These are phyloP conservation scores for Spergularia bocconei DNA, from an alignment of 148 eudicot species.

Conservation along the genomic window DNA sequence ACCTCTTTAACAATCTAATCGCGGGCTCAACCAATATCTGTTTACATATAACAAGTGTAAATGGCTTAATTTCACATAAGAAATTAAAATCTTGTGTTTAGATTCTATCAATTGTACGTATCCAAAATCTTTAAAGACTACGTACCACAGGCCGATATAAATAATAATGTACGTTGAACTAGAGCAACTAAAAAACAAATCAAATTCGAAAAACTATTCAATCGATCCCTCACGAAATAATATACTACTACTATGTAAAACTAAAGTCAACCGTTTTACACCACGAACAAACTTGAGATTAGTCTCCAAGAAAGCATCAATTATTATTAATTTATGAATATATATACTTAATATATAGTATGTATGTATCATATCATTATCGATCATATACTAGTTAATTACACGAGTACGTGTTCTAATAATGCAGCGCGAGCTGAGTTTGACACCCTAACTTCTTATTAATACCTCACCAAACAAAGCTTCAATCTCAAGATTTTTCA, in stretches of 20 bases:
- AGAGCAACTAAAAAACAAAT: too few species aligned
- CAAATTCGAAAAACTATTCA: not conserved
- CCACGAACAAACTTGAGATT: not conserved
- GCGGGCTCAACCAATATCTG: too few species aligned
- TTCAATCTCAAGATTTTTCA: not conserved
- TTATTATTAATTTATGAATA: not conserved
- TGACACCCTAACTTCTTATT: slow-evolving; percentile 19
- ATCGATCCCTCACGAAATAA: not conserved
- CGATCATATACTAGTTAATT: slow-evolving; percentile 1
- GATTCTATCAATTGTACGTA: too few species aligned
- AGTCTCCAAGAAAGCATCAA: slow-evolving; percentile 20
- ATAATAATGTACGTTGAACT: too few species aligned
- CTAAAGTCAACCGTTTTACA: slow-evolving; percentile 26
- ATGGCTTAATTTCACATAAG: too few species aligned
- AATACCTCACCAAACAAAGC: slow-evolving; percentile 8
- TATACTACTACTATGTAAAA: not conserved
- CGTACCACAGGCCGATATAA: too few species aligned
- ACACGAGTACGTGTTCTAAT: slow-evolving; percentile 30
- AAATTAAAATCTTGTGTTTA: too few species aligned
- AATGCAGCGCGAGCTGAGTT: slow-evolving; percentile 11
- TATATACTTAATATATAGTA: too few species aligned
- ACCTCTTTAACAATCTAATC: not conserved
- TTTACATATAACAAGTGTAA: too few species aligned
- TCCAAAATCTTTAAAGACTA: too few species aligned
- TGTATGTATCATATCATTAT: too few species aligned